Conservation (phyloP, 2,329 filamentous ascomycete species). For the Alternaria gansuensis region DNA sequence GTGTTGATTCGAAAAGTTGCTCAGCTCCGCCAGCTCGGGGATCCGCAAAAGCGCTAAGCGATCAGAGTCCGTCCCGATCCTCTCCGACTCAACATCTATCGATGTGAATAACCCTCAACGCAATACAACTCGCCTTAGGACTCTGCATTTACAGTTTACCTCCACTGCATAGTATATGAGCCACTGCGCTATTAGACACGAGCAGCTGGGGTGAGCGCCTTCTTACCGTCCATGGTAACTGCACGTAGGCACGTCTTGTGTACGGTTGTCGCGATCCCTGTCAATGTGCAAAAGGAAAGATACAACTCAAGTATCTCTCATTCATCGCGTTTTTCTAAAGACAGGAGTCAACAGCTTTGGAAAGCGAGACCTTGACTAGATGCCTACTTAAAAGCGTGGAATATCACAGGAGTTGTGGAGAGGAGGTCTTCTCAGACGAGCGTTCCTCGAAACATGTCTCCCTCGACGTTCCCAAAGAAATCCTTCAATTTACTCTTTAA, state of each 20-base stretch:
- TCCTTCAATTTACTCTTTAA: not conserved
- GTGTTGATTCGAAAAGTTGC: slow-evolving; percentile 36
- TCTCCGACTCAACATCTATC: slow-evolving; percentile 18
- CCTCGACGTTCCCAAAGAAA: not conserved
- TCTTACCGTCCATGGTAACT: not conserved
- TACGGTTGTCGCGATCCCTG: not conserved
- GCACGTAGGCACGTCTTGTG: not conserved
- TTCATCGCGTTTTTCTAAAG: too few relatives aligned
- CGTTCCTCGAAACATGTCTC: not conserved
- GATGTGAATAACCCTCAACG: slow-evolving; percentile 2
- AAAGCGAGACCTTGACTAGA: too few relatives aligned
- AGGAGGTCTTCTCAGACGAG: too few relatives aligned
- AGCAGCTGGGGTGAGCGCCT: not conserved
- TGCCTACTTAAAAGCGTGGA: not conserved
- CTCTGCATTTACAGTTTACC: not conserved
- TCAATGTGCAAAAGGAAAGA: not conserved
- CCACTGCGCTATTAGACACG: not conserved
- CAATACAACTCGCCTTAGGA: not conserved
- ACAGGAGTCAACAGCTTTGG: too few relatives aligned
- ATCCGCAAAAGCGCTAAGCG: slow-evolving; percentile 28
- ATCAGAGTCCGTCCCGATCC: slow-evolving; percentile 22
- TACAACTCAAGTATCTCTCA: too few relatives aligned
- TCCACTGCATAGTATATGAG: rapidly evolving
- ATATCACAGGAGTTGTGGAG: too few relatives aligned
- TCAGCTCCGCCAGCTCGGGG: slow-evolving; percentile 33